These are phyloP conservation scores for Phytophthora hibernalis DNA, from an alignment of 352 stramenopile genomes.

Conservation along the genomic window DNA sequence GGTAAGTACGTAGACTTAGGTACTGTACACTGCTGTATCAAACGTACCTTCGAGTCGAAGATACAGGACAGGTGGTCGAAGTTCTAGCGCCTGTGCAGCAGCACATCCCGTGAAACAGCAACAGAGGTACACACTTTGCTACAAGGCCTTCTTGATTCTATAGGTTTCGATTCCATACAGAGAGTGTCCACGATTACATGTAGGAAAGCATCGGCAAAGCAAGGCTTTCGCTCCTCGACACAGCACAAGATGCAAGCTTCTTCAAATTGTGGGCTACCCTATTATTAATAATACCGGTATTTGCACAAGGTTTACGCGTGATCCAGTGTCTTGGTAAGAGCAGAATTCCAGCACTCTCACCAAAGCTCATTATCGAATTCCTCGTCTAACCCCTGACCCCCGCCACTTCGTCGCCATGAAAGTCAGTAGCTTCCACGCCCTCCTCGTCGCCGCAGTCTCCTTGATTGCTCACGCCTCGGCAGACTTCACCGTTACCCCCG, in stretches of 20 bases:
- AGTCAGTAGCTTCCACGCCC: conserved; percentile 19
- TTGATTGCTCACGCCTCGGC: conserved; percentile 14
- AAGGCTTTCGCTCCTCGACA: conserved; percentile 7
- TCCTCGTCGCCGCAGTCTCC: conserved; percentile 21
- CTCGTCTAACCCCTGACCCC: not conserved
- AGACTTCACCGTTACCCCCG: conserved; percentile 26
- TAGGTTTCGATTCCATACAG: not conserved
- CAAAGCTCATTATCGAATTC: conserved; percentile 33
- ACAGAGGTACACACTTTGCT: not conserved
- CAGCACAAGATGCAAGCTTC: conserved; percentile 19
- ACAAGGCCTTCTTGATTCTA: too few species aligned
- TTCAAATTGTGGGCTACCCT: not conserved
- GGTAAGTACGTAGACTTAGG: too few species aligned
- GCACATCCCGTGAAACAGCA: conserved; percentile 22
- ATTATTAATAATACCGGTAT: not conserved
- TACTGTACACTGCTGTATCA: too few species aligned
- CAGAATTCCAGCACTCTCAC: not conserved
- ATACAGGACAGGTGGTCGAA: too few species aligned
- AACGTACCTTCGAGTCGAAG: too few species aligned
- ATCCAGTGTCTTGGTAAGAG: too few species aligned
- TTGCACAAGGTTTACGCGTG: too few species aligned
- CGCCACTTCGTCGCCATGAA: conserved; percentile 12
- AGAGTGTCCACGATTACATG: too few species aligned
- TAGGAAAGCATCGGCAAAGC: conserved; percentile 21
- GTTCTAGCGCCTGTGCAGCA: not conserved